These are phyloP conservation scores for Fremontodendron californicum DNA, from an alignment of 345 rosid genomes.

Conservation along the genomic window DNA sequence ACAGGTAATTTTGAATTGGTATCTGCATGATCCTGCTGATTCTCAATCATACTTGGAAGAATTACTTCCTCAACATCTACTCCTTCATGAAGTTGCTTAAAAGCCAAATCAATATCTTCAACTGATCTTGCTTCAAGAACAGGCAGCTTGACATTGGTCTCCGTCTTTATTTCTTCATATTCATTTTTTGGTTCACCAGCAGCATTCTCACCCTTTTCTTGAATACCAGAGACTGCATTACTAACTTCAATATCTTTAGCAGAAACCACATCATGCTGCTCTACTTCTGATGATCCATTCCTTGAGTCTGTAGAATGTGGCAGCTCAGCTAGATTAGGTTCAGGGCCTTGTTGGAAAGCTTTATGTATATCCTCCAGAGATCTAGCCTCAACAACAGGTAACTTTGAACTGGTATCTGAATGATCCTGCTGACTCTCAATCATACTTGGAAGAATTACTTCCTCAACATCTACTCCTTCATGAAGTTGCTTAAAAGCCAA, in stretches of 20 bases:
- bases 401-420: conserved; percentile 17
- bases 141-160: conserved; percentile 33
- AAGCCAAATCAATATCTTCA: conserved; percentile 54
- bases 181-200: neutral
- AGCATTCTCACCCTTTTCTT: neutral
- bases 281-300: conserved; percentile 18
- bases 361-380: conserved; percentile 37
- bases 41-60: conserved; percentile 14
- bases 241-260: neutral
- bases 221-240: neutral
- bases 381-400: conserved; percentile 41
- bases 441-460: conserved; percentile 28
- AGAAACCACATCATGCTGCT: neutral
- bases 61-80: conserved; percentile 50
- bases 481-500: conserved; percentile 56
- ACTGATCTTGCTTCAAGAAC: conserved; percentile 49
- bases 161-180: conserved; percentile 15
- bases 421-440: conserved; percentile 27
- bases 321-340: conserved; percentile 23
- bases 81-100: conserved; percentile 56
- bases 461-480: conserved; percentile 54
- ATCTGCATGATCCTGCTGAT: conserved; percentile 23
- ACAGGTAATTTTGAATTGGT: conserved; percentile 28
- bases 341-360: conserved; percentile 33
- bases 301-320: conserved; percentile 20